phyloP scores from a whole-genome alignment of 1,284 basidiomycete species.

The Cystobasidium slooffiae region DNA sequence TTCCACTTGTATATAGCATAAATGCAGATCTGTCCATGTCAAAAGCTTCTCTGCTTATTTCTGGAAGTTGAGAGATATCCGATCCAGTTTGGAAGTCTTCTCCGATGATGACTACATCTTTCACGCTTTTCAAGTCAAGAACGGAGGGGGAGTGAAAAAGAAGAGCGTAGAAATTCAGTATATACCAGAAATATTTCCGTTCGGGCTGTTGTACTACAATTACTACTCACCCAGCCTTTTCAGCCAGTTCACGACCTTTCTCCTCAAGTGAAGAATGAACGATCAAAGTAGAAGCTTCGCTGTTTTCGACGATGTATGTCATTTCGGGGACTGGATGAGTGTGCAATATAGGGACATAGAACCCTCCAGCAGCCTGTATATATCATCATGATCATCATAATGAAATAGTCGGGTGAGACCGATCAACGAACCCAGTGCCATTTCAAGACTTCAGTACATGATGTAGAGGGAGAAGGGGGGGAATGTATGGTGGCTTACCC shows the following conservation, averaged over 20 bases:
- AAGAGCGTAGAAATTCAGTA: no score
- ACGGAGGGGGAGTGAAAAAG: no score
- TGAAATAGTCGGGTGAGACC: neutral
- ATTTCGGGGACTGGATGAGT: constrained; percentile 55
- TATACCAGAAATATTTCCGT: no score
- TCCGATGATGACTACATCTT: constrained; percentile 38
- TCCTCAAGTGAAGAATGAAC: constrained; percentile 49
- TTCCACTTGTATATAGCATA: constrained; percentile 57
- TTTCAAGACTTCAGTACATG: neutral
- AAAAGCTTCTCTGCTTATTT: constrained; percentile 45
- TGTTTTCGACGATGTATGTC: constrained; percentile 54
- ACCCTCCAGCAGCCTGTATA: constrained; percentile 53
- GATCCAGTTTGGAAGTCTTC: constrained; percentile 37
- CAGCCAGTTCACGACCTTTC: constrained; percentile 52
- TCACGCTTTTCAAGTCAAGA: constrained; percentile 18
- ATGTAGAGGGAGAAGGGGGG: neutral
- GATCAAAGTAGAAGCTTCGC: constrained; percentile 50
- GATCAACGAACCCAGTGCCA: neutral
- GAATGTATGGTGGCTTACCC: constrained; percentile 13
- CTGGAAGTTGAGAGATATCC: constrained; percentile 36
- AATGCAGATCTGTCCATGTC: constrained; percentile 53
- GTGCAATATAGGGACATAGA: constrained; percentile 55
- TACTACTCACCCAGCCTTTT: constrained; percentile 44
- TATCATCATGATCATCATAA: no score
- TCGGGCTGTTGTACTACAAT: neutral